These are phyloP conservation scores for Gynandropsis gynandra DNA, from an alignment of 345 rosid species.

Conservation along the genomic window DNA sequence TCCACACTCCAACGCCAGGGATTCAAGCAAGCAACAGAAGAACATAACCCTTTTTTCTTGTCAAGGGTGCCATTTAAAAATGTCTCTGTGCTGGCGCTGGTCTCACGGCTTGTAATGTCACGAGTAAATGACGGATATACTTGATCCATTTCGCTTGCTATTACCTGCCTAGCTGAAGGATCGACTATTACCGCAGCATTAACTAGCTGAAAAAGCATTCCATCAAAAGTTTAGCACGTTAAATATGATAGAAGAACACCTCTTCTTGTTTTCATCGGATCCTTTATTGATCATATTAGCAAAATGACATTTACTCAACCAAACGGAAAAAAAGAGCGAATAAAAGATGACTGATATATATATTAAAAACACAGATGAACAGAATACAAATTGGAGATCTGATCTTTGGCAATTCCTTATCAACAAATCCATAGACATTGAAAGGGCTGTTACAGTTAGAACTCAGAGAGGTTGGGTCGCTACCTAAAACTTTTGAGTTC, in stretches of 20 bases:
- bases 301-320: no score
- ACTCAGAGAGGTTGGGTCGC: slow-evolving; percentile 6
- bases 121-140: slow-evolving; percentile 26
- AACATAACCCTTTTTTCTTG: slow-evolving; percentile 17
- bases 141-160: slow-evolving; percentile 66
- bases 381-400: neutral
- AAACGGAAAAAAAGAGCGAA: neutral
- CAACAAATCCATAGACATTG: no score
- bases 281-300: neutral
- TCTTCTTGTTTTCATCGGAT: neutral
- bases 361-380: neutral
- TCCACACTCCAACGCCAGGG: slow-evolving; percentile 64
- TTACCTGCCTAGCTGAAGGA: slow-evolving; percentile 44
- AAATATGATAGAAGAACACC: neutral
- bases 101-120: slow-evolving; percentile 17
- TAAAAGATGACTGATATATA: neutral
- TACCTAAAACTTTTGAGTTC: neutral
- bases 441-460: no score
- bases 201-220: slow-evolving; percentile 35
- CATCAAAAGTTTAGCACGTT: slow-evolving; percentile 11
- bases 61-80: slow-evolving; percentile 24
- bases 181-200: slow-evolving; percentile 89
- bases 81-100: slow-evolving; percentile 11
- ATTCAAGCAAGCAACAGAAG: slow-evolving; percentile 53
- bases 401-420: no score